Base-by-base conservation (phyloP, 2,329 filamentous ascomycete genomes). In the Alternaria sp. region DNA sequence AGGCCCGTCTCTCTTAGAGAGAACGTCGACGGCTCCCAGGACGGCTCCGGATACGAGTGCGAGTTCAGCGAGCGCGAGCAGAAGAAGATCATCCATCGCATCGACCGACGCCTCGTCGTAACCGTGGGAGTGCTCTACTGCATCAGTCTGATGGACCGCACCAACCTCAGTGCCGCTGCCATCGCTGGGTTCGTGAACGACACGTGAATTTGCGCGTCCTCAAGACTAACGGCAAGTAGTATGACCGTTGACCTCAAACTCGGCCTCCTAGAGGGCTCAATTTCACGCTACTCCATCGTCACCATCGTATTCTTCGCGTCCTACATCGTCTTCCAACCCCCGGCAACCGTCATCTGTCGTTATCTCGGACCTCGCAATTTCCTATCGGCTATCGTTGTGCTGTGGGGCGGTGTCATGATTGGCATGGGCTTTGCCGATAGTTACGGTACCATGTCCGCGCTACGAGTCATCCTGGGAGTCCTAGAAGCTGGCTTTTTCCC, bases 61-160 rank as follows among this genome's bases (percentile, higher is more conserved):
- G 79, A 80, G 47, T 89, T 90, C 78, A 85, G 87, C 1, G 83
- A 84, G 0, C 79, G 83, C 17, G 89, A 95, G 79, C 87, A 91
- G 80, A 87, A 83, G 74, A 85, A 81, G 45, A 92, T 96, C 72
- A 88, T 93, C 45, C 84, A 86, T 59, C 87, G 88, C 12, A 83
- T 96, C 69, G 93, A 96, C 78, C 81, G 77, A 32, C 81, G 83
- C 28, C 75, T 85, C n/a, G 82, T 85, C 17, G 69, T 81, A 19
- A 84, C 82, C 1, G 77, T 84, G 2, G 83, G 83, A 9, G 78
- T 86, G 67, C 86, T 93, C 81, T 94, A 94, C 79, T 92, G 90
- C 75, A 84, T 92, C 70, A 90, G 87, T 67, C 81, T 95, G 62
- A 92, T 95, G 88, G 92, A 96, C 74, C 85, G 92, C 30, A 93